Evolutionary conservation across 805 yeast species (phyloP).

Genomic region (Pichia kluyveri): DNA sequence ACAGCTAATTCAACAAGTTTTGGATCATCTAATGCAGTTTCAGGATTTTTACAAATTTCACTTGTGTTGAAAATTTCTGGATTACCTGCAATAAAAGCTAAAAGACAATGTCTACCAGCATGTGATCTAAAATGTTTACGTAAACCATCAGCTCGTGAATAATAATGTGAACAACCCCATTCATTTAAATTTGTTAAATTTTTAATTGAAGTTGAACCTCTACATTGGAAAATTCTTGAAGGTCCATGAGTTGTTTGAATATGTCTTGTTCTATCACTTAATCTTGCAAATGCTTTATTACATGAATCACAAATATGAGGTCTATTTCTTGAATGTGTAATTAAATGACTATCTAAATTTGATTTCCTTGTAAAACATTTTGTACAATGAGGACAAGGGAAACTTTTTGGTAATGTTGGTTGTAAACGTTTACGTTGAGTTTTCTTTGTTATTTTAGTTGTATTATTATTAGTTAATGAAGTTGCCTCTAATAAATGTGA

Average conservation of each 20-base stretch:
- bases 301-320: constrained; percentile 6
- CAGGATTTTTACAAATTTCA: too few species aligned
- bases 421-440: not conserved
- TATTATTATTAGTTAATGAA: not conserved
- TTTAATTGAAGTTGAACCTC: not conserved
- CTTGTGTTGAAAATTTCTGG: not conserved
- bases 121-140: constrained; percentile 6
- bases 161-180: constrained; percentile 10
- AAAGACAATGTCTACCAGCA: constrained; percentile 7
- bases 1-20: constrained; percentile 2
- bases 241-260: constrained; percentile 4
- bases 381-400: constrained; percentile 1
- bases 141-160: constrained; percentile 8
- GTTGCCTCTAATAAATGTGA: not conserved
- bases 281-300: constrained; percentile 7
- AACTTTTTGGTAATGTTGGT: not conserved
- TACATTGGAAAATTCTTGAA: constrained; percentile 5
- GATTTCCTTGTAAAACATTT: constrained; percentile 7
- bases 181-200: constrained; percentile 1
- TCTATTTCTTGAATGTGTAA: constrained; percentile 2
- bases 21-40: not conserved
- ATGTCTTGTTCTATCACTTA: constrained; percentile 6
- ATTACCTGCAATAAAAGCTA: not conserved
- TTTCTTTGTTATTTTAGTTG: not conserved
- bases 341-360: constrained; percentile 7